Conservation (phyloP, 2,329 filamentous ascomycete genomes). For the Xylaria sp. region DNA sequence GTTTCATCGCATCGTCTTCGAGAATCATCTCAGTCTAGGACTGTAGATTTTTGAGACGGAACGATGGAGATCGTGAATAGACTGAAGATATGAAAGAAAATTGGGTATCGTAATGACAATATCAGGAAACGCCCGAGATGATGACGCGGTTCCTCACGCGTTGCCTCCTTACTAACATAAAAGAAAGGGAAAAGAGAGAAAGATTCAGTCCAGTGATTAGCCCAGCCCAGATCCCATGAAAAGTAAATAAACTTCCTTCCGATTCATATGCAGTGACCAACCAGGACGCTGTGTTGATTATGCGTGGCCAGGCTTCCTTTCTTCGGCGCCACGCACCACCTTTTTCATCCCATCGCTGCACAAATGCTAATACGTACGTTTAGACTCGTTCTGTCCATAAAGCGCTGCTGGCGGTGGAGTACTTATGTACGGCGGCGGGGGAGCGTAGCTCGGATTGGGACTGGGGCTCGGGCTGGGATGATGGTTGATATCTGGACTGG, state of each 20-base stretch:
- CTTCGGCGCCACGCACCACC: neutral
- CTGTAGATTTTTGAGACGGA: neutral
- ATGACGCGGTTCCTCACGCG: neutral
- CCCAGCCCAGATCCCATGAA: neutral
- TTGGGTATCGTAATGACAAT: slow-evolving; percentile 19
- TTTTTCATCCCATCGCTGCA: neutral
- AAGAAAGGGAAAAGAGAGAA: neutral
- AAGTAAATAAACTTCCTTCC: too few species aligned
- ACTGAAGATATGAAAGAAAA: slow-evolving; percentile 1
- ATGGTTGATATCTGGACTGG: slow-evolving; percentile 1
- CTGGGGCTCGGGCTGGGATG: neutral
- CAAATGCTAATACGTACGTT: slow-evolving; percentile 13
- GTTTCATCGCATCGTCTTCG: neutral
- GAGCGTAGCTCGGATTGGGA: neutral
- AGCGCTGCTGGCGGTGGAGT: slow-evolving; percentile 16
- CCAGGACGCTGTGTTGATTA: neutral
- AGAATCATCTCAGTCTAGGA: neutral
- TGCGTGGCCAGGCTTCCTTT: neutral
- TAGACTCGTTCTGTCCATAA: slow-evolving; percentile 5
- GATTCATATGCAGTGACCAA: neutral
- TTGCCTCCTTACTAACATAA: neutral
- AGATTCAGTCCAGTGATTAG: neutral
- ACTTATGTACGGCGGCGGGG: slow-evolving; percentile 23
- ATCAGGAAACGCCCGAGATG: slow-evolving; percentile 1
- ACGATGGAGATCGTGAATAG: neutral